Evolutionary conservation across 345 rosid species (phyloP).

Genomic region (Mallotus nudiflorus): DNA sequence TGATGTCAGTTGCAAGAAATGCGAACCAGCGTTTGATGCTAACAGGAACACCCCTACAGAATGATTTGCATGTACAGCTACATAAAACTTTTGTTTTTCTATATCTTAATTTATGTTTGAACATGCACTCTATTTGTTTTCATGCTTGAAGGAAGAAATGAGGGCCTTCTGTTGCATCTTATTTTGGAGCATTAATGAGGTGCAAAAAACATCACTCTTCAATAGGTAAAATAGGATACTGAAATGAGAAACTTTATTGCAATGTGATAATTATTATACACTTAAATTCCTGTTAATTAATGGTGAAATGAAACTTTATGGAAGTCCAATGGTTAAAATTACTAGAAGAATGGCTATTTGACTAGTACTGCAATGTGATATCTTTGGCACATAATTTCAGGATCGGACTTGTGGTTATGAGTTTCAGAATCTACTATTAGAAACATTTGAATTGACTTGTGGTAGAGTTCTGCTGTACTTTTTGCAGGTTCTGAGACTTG

Average conservation of each 20-base stretch:
- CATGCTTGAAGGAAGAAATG: not conserved
- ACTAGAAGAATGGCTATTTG: too few relatives aligned
- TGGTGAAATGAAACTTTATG: not conserved
- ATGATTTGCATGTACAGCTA: conserved; percentile 80
- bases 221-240: conserved; percentile 1
- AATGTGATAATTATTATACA: not conserved
- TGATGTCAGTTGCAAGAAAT: conserved; percentile 84
- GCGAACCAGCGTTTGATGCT: conserved; percentile 97
- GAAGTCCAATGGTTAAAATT: not conserved
- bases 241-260: conserved; percentile 1
- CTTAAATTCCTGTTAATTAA: not conserved
- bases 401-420: too few relatives aligned
- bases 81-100: not conserved
- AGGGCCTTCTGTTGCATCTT: conserved; percentile 9
- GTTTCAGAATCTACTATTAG: too few relatives aligned
- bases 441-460: too few relatives aligned
- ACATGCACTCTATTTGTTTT: not conserved
- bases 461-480: not conserved
- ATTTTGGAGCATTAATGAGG: conserved; percentile 2
- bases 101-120: not conserved
- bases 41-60: conserved; percentile 98
- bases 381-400: too few relatives aligned
- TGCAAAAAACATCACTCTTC: not conserved
- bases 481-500: not conserved
- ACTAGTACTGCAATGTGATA: too few relatives aligned